A percentile compares a stretch with the other conserved stretches of the same genome.
Conservation (phyloP, 2,329 filamentous ascomycete species). For the Colletotrichum sojae region DNA sequence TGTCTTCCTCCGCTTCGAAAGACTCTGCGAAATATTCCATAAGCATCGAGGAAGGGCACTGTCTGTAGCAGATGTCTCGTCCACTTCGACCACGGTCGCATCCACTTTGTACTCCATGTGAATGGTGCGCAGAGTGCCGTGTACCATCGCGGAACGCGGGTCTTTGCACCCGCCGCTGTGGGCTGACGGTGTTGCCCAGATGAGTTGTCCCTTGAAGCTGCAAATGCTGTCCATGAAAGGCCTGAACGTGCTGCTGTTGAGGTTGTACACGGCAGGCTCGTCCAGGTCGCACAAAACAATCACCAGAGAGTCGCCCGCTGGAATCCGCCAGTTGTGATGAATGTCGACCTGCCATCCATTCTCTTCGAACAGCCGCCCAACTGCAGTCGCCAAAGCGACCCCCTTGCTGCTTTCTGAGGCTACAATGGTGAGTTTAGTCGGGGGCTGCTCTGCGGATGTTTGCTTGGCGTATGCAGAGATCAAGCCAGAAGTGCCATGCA, state of each 20-base stretch:
- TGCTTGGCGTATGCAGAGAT: too few relatives aligned
- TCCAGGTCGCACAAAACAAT: constrained; percentile 47
- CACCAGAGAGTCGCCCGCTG: not conserved
- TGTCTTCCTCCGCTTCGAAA: constrained; percentile 21
- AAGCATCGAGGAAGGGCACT: not conserved
- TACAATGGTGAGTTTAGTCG: constrained; percentile 6
- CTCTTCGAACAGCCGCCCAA: not conserved
- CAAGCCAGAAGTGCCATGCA: too few relatives aligned
- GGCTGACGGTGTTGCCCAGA: constrained; percentile 50
- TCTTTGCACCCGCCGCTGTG: constrained; percentile 45
- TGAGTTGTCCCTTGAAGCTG: constrained; percentile 34
- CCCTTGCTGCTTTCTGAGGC: not conserved
- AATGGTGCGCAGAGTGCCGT: constrained; percentile 48
- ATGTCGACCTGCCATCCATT: not conserved
- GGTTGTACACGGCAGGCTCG: constrained; percentile 46
- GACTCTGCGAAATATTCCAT: constrained; percentile 19
- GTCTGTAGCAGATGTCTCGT: not conserved
- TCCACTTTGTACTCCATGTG: constrained; percentile 47
- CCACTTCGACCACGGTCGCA: constrained; percentile 40
- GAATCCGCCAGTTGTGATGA: not conserved
- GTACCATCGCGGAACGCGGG: constrained; percentile 46
- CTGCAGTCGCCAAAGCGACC: not conserved
- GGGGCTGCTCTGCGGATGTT: too few relatives aligned
- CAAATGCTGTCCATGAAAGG: constrained; percentile 32
- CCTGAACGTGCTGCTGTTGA: constrained; percentile 37